Conservation (phyloP, 2,329 filamentous ascomycete species). For the Monosporascus sp. region DNA sequence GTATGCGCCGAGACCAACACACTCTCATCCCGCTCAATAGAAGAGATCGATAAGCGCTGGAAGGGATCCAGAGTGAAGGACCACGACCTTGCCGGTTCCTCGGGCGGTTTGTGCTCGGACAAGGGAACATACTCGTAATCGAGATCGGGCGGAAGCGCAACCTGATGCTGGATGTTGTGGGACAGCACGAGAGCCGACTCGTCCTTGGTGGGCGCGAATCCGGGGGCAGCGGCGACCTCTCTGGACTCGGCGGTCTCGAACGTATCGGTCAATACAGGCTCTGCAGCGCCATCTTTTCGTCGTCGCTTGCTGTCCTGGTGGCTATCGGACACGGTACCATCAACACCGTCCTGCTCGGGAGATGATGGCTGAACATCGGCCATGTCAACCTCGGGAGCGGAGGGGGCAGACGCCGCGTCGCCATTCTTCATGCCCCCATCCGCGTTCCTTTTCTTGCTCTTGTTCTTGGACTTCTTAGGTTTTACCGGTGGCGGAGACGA, state of each 20-base stretch:
- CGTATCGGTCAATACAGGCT: conserved; percentile 82
- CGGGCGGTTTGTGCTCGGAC: conserved; percentile 86
- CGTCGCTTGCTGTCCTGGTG: conserved; percentile 57
- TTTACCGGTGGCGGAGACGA: conserved; percentile 25
- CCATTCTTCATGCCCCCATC: conserved; percentile 68
- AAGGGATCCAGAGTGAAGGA: conserved; percentile 94
- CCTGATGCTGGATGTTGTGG: conserved; percentile 98
- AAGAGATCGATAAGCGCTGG: conserved; percentile 89
- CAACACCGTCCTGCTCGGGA: conserved; percentile 27
- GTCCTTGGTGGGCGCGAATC: conserved; percentile 53
- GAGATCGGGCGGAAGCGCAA: conserved; percentile 86
- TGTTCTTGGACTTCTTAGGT: conserved; percentile 39
- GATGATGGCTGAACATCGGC: conserved; percentile 30
- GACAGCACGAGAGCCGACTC: conserved; percentile 74
- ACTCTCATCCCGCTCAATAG: conserved; percentile 93
- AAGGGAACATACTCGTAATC: conserved; percentile 95
- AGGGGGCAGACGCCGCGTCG: conserved; percentile 24
- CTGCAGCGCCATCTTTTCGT: conserved; percentile 59
- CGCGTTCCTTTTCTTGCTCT: conserved; percentile 78
- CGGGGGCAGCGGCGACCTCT: conserved; percentile 77
- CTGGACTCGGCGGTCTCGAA: conserved; percentile 94
- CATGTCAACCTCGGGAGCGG: conserved; percentile 27
- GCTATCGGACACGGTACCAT: conserved; percentile 35
- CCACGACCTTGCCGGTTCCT: conserved; percentile 77
- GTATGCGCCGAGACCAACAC: conserved; percentile 96